Conservation (phyloP, 768 basidiomycete genomes). For the Russula virescens region DNA sequence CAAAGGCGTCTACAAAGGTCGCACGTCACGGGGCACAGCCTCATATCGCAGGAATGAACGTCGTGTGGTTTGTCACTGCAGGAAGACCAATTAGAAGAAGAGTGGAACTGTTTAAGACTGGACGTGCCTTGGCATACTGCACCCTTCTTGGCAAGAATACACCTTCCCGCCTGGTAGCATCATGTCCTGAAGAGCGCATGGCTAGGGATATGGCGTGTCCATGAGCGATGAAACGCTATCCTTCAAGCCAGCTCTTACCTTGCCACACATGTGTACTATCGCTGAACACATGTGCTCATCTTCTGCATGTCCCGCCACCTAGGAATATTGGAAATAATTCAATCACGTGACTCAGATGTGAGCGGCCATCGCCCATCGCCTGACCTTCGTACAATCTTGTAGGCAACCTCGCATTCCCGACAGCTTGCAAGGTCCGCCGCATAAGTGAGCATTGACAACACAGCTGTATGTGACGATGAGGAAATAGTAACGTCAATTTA, state of each 20-base stretch:
- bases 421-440: constrained; percentile 46
- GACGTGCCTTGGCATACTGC: constrained; percentile 17
- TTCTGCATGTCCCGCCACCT: constrained; percentile 46
- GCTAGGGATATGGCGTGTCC: constrained; percentile 4
- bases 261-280: constrained; percentile 48
- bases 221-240: neutral
- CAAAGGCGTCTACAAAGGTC: constrained; percentile 55
- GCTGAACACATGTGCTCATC: constrained; percentile 51
- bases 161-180: neutral
- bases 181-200: constrained; percentile 18
- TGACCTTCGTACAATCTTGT: constrained; percentile 47
- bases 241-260: constrained; percentile 32
- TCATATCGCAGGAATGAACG: constrained; percentile 45
- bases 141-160: constrained; percentile 16
- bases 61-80: constrained; percentile 41
- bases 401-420: constrained; percentile 47
- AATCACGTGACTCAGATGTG: neutral
- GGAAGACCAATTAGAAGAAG: neutral
- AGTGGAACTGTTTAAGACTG: neutral
- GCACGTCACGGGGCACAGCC: constrained; percentile 50
- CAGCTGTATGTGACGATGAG: constrained; percentile 39
- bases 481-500: neutral
- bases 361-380: neutral
- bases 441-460: constrained; percentile 44
- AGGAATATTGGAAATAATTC: constrained; percentile 29